Percentiles rank a stretch among this genome's conserved stretches.
Evolutionary conservation across 208 protist species (phyloP).

Genomic region (Acanthamoeba pearcei): DNA sequence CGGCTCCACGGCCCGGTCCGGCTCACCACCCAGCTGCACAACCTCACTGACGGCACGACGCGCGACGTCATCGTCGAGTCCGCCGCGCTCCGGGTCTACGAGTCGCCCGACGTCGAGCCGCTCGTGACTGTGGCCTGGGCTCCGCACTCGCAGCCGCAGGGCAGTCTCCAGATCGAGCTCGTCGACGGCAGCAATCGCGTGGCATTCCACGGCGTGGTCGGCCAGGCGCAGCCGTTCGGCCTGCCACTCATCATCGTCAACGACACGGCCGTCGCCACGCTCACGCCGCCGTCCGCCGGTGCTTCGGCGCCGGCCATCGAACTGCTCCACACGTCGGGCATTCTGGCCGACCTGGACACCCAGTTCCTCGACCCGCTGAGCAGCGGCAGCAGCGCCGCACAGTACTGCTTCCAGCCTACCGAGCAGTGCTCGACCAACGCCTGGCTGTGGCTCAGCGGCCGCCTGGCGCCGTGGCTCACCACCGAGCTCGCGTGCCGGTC

Average conservation of each 20-base stretch:
- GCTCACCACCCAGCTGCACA: neutral
- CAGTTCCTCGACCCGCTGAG: neutral
- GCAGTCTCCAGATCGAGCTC: neutral
- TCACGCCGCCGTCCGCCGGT: neutral
- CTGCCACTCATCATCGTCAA: neutral
- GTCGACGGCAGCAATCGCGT: neutral
- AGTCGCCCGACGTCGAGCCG: neutral
- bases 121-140: neutral
- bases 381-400: neutral
- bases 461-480: conserved; percentile 27
- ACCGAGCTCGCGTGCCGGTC: neutral
- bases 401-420: conserved; percentile 18
- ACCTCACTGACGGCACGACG: neutral
- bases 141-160: neutral
- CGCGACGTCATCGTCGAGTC: neutral
- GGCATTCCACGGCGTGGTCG: neutral
- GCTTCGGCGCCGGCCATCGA: neutral
- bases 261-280: neutral
- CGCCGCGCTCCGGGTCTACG: neutral
- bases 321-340: neutral
- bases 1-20: neutral
- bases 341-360: neutral
- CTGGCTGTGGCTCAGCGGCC: conserved; percentile 33
- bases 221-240: neutral
- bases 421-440: conserved; percentile 21